These are phyloP conservation scores for Peterozyma xylosa DNA, from an alignment of 805 yeast species.

Conservation along the genomic window DNA sequence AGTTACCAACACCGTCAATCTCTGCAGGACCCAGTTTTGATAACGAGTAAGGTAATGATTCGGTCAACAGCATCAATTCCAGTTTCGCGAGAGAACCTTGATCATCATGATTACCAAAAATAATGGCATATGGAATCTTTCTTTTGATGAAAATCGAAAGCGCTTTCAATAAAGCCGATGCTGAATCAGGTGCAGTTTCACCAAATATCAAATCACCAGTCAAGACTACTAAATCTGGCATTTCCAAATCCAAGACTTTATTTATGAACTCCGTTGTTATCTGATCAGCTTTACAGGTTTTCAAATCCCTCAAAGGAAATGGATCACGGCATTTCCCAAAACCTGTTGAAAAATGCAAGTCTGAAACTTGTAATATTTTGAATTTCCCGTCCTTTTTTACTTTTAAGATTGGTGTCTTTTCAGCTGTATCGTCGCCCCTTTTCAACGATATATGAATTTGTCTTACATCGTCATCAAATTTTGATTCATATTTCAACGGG, in stretches of 20 bases:
- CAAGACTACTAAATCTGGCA: slow-evolving; percentile 78
- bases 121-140: slow-evolving; percentile 75
- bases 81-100: slow-evolving; percentile 64
- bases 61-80: slow-evolving; percentile 50
- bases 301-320: slow-evolving; percentile 36
- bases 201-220: slow-evolving; percentile 95
- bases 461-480: slow-evolving; percentile 8
- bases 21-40: slow-evolving; percentile 57
- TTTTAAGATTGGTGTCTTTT: slow-evolving; percentile 22
- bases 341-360: slow-evolving; percentile 84
- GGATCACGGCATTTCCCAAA: slow-evolving; percentile 75
- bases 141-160: slow-evolving; percentile 59
- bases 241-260: slow-evolving; percentile 59
- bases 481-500: slow-evolving; percentile 12
- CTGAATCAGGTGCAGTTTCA: slow-evolving; percentile 68
- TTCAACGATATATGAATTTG: slow-evolving; percentile 8
- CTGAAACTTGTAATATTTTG: slow-evolving; percentile 85
- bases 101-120: slow-evolving; percentile 92
- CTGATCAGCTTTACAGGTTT: slow-evolving; percentile 70
- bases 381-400: slow-evolving; percentile 40
- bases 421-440: slow-evolving; percentile 9
- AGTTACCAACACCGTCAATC: slow-evolving; percentile 82
- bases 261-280: slow-evolving; percentile 58
- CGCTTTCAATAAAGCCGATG: slow-evolving; percentile 74
- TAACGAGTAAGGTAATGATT: slow-evolving; percentile 60